Conservation (phyloP, 192 early-diverging fungal genomes). For the Coemansia sp. region DNA sequence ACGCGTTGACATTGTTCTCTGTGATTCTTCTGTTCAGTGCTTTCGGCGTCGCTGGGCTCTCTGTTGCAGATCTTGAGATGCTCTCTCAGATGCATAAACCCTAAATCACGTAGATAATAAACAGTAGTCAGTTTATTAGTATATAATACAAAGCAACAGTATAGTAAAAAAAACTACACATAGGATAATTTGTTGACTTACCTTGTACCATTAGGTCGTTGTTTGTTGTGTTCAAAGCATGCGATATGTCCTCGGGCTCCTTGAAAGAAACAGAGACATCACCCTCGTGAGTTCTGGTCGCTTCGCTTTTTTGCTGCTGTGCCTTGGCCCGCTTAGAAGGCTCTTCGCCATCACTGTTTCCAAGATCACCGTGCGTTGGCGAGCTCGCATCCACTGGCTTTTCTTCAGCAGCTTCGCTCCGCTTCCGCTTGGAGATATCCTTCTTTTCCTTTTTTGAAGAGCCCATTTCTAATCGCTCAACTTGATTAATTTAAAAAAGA, state of each 20-base stretch:
- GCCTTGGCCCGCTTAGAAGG: not conserved
- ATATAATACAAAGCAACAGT: too few relatives aligned
- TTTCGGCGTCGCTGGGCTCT: not conserved
- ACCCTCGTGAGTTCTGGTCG: conserved; percentile 8
- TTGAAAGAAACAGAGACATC: conserved; percentile 41
- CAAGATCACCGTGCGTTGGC: not conserved
- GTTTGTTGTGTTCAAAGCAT: conserved; percentile 30
- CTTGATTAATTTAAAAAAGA: not conserved
- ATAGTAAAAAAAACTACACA: too few relatives aligned
- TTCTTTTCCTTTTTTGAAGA: conserved; percentile 9
- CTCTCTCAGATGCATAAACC: conserved; percentile 49
- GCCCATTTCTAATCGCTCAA: conserved; percentile 1
- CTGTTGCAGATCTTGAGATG: conserved; percentile 50
- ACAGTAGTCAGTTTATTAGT: not conserved
- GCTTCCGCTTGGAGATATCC: conserved; percentile 11
- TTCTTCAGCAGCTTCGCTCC: not conserved
- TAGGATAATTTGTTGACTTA: conserved; percentile 12
- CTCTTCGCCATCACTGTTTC: conserved; percentile 5
- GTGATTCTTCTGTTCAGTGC: conserved; percentile 16
- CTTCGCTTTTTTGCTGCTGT: not conserved
- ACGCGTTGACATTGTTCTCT: conserved; percentile 38
- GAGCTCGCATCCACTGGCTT: not conserved
- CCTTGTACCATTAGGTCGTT: conserved; percentile 51
- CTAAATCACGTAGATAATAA: conserved; percentile 12
- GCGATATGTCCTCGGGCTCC: conserved; percentile 31